Evolutionary conservation across 208 protist genomes (phyloP).

Genomic region (Leishmania major): DNA sequence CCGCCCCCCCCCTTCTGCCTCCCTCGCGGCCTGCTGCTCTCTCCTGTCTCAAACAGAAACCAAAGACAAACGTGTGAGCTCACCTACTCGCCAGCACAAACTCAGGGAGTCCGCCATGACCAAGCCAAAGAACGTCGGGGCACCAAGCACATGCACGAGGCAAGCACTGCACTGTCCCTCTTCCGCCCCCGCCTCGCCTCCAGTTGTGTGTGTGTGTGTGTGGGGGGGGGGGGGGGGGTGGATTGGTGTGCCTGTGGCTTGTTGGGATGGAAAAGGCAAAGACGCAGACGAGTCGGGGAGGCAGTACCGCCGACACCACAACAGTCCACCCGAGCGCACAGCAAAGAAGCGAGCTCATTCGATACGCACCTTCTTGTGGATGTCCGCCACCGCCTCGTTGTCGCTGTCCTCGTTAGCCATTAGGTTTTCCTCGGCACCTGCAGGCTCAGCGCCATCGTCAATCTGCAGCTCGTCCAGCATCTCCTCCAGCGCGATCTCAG

Average conservation of each 20-base stretch:
- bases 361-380: constrained; percentile 37
- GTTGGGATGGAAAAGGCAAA: not conserved
- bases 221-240: too few relatives aligned
- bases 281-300: not conserved
- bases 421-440: constrained; percentile 5
- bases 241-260: not conserved
- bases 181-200: not conserved
- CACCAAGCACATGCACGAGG: not conserved
- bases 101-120: not conserved
- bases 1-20: not conserved
- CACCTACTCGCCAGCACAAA: not conserved
- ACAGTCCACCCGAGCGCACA: not conserved
- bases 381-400: constrained; percentile 28
- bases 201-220: not conserved
- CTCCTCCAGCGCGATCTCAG: constrained; percentile 76
- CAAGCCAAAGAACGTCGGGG: not conserved
- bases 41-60: not conserved
- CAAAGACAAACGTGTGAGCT: not conserved
- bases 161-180: not conserved
- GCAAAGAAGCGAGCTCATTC: constrained; percentile 10
- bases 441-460: constrained; percentile 46
- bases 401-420: constrained; percentile 23
- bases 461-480: constrained; percentile 87
- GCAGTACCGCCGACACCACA: not conserved
- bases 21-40: too few relatives aligned